A percentile compares a stretch with the other conserved stretches of the same genome.
Conservation (phyloP, 345 rosid species). For the Pseudoturritis turrita region DNA sequence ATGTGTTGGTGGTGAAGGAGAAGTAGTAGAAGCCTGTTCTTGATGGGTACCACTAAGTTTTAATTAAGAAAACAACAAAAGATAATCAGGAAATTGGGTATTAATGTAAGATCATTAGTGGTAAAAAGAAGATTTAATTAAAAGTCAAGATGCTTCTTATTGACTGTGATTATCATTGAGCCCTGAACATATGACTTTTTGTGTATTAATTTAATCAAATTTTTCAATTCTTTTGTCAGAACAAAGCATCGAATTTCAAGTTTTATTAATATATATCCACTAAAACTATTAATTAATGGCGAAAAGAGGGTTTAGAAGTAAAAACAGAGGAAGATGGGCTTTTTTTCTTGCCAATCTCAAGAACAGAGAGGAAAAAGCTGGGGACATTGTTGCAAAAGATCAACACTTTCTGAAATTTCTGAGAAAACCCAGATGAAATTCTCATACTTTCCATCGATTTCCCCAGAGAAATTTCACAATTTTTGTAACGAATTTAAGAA, state of each 20-base stretch:
- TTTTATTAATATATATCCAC: background rate
- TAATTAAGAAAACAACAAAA: background rate
- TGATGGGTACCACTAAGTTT: conserved; percentile 80
- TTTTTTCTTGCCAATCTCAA: conserved; percentile 28
- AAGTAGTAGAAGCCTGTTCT: conserved; percentile 89
- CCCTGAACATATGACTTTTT: conserved; percentile 11
- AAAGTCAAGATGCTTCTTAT: background rate
- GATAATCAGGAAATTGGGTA: background rate
- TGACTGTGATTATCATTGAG: conserved; percentile 8
- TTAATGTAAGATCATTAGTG: background rate
- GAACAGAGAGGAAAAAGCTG: conserved; percentile 13
- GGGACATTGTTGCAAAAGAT: background rate
- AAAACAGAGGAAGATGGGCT: conserved; percentile 2
- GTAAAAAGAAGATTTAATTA: background rate
- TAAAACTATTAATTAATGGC: background rate
- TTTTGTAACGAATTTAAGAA: background rate
- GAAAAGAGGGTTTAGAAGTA: background rate
- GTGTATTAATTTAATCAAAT: background rate
- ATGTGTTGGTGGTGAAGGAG: conserved; percentile 66
- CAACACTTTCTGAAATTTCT: conserved; percentile 7
- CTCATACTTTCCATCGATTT: background rate
- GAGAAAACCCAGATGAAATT: conserved; percentile 9
- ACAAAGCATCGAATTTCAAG: conserved; percentile 15
- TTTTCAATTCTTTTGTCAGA: conserved; percentile 14
- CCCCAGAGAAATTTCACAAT: background rate